These are phyloP conservation scores for Chaetomium fimeti DNA, from an alignment of 495 filamentous ascomycete genomes.

Conservation along the genomic window DNA sequence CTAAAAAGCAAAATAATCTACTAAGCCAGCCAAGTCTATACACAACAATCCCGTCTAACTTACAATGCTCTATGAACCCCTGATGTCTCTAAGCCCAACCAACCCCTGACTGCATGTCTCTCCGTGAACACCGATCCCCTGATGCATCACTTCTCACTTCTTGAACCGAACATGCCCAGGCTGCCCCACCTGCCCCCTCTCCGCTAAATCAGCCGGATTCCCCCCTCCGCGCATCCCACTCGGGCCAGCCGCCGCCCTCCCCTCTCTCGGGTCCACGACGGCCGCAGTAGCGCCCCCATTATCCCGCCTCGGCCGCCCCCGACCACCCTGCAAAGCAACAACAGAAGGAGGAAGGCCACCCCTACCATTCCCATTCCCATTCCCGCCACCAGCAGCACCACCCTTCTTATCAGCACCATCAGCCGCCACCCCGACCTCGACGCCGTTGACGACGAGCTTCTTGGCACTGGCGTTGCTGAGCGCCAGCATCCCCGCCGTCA, in stretches of 20 bases:
- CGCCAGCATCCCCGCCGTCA: conserved; percentile 50
- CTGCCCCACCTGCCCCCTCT: conserved; percentile 9
- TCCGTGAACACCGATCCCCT: background rate
- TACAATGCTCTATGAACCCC: background rate
- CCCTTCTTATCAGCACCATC: background rate
- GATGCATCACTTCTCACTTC: background rate
- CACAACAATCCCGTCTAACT: no score
- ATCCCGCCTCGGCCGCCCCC: background rate
- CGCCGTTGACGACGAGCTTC: conserved; percentile 42
- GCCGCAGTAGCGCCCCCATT: background rate
- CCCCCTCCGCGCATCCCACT: background rate
- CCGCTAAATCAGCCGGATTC: conserved; percentile 8
- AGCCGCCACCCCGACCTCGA: conserved; percentile 9
- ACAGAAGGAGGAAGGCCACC: background rate
- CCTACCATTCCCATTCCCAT: background rate
- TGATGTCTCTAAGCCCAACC: background rate
- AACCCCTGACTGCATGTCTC: background rate
- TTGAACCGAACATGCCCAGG: conserved; percentile 5
- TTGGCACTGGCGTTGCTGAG: conserved; percentile 51
- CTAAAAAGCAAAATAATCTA: no score
- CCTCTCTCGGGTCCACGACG: background rate
- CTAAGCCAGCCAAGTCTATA: no score
- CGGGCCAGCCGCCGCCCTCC: background rate
- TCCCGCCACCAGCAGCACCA: background rate
- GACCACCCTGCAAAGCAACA: background rate